Conservation (phyloP, 2,329 filamentous ascomycete genomes). For the Pyrenochaeta sp. region DNA sequence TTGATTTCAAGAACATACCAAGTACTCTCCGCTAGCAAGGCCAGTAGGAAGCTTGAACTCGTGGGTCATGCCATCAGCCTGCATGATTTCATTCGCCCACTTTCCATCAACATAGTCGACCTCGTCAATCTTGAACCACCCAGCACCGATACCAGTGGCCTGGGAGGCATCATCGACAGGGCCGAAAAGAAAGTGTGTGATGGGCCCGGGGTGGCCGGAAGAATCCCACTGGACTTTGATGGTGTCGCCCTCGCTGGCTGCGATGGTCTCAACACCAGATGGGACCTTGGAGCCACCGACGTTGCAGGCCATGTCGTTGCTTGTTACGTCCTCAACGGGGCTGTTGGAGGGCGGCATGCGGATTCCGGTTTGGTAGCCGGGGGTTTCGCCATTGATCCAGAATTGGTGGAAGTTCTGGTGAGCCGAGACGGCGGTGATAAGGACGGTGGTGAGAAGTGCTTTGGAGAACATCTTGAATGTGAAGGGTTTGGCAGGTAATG, state of each 20-base stretch:
- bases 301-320: slow-evolving; percentile 45
- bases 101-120: slow-evolving; percentile 34
- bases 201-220: slow-evolving; percentile 45
- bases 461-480: slow-evolving; percentile 41
- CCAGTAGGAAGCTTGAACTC: slow-evolving; percentile 50
- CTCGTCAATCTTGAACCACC: slow-evolving; percentile 50
- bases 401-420: slow-evolving; percentile 44
- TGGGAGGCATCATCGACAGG: slow-evolving; percentile 63
- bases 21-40: slow-evolving; percentile 49
- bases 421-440: slow-evolving; percentile 38
- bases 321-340: slow-evolving; percentile 42
- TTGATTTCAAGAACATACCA: slow-evolving; percentile 22
- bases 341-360: slow-evolving; percentile 45
- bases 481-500: slow-evolving; percentile 1
- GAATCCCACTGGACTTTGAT: slow-evolving; percentile 45
- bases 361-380: slow-evolving; percentile 42
- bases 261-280: slow-evolving; percentile 35
- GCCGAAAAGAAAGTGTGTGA: slow-evolving; percentile 45
- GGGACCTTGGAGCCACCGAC: slow-evolving; percentile 38
- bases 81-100: slow-evolving; percentile 48
- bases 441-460: slow-evolving; percentile 30
- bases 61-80: slow-evolving; percentile 46
- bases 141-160: slow-evolving; percentile 39
- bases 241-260: slow-evolving; percentile 35
- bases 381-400: slow-evolving; percentile 39